Evolutionary conservation across 345 rosid genomes (phyloP).

Genomic region (Hevea brasiliensis): DNA sequence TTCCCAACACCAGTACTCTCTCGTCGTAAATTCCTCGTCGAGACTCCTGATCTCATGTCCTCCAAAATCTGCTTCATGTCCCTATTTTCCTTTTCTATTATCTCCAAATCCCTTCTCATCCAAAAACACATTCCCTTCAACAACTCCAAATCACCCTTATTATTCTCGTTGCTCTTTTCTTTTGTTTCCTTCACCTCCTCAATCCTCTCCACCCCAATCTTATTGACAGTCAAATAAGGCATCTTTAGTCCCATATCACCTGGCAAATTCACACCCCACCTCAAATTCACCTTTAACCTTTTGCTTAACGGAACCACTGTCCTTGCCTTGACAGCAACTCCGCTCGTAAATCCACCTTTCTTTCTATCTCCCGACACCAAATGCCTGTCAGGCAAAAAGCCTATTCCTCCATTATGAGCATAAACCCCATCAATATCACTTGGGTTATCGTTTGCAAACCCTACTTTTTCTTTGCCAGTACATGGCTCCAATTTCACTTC

Average conservation of each 20-base stretch:
- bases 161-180: conserved; percentile 21
- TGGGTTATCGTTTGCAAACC: conserved; percentile 15
- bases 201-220: conserved; percentile 50
- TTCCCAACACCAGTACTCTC: conserved; percentile 29
- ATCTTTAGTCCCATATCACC: conserved; percentile 30
- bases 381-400: conserved; percentile 23
- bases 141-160: conserved; percentile 43
- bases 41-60: conserved; percentile 40
- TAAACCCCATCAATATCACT: conserved; percentile 12
- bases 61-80: conserved; percentile 49
- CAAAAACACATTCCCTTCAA: conserved; percentile 50
- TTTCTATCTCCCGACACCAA: conserved; percentile 25
- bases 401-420: conserved; percentile 23
- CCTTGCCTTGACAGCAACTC: conserved; percentile 46
- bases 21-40: conserved; percentile 13
- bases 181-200: conserved; percentile 38
- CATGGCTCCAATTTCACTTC: conserved; percentile 56
- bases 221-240: conserved; percentile 58
- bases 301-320: conserved; percentile 51
- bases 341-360: conserved; percentile 32
- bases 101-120: conserved; percentile 59
- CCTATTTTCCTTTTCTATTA: conserved; percentile 49
- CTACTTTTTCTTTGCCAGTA: conserved; percentile 25
- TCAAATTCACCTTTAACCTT: conserved; percentile 37
- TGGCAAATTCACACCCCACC: conserved; percentile 52